Conservation (phyloP, 192 early-diverging fungal species). For the Coemansia sp. region DNA sequence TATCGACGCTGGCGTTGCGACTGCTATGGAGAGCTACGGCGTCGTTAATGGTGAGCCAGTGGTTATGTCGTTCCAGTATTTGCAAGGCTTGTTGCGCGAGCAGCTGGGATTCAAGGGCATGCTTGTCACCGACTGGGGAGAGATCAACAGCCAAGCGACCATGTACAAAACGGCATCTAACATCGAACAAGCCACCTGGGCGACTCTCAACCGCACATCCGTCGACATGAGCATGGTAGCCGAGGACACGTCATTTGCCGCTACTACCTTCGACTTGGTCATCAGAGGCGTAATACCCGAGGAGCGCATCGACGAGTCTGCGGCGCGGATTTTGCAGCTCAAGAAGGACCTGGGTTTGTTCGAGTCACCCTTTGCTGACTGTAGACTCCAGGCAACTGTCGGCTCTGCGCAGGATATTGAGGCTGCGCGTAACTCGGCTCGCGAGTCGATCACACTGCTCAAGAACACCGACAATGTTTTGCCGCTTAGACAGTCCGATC, state of each 20-base stretch:
- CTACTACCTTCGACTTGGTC: conserved; percentile 46
- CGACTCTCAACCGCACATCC: conserved; percentile 47
- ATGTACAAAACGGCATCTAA: conserved; percentile 51
- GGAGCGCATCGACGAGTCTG: conserved; percentile 57
- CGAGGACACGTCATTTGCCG: conserved; percentile 59
- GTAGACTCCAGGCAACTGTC: conserved; percentile 41
- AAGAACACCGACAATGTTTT: conserved; percentile 59
- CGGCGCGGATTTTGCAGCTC: conserved; percentile 61
- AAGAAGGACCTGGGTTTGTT: conserved; percentile 71
- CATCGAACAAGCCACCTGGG: conserved; percentile 49
- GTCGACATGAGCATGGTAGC: conserved; percentile 70
- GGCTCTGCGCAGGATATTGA: conserved; percentile 54
- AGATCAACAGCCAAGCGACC: conserved; percentile 59
- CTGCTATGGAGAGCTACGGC: conserved; percentile 67
- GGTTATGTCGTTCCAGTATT: conserved; percentile 59
- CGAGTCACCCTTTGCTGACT: conserved; percentile 48
- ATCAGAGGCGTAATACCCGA: conserved; percentile 35
- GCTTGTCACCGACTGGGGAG: conserved; percentile 66
- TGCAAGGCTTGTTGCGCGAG: conserved; percentile 57
- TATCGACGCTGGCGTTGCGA: conserved; percentile 61
- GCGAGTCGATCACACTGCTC: conserved; percentile 63
- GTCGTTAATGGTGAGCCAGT: conserved; percentile 68
- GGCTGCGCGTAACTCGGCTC: conserved; percentile 54
- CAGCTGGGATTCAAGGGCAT: conserved; percentile 60
- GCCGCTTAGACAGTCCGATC: conserved; percentile 51